Evolutionary conservation across 805 yeast genomes (phyloP), one percentile per base, ranked within the genome.

Genomic region (Millerozyma acaciae): DNA sequence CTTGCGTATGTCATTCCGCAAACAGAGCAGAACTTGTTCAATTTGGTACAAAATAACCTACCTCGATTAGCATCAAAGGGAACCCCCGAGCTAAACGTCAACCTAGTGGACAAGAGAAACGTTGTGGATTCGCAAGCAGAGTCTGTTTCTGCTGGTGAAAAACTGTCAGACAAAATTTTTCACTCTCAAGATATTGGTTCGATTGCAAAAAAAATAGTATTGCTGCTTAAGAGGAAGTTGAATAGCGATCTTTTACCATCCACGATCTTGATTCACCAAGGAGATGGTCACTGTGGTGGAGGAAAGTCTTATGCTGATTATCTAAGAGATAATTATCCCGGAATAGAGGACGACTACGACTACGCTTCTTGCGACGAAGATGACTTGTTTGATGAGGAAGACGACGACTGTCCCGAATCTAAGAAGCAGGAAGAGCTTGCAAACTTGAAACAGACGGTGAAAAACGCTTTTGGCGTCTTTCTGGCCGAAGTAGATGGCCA

Each of bases 331-430:
- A n/a, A n/a, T n/a, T n/a, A n/a, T n/a, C 7, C 13, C 13, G 26
- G 26, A 6, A 15, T n/a, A 12, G 12, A 10, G 10, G 26, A 23
- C 26, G 26, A 23, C 6, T 7, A 7, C 26, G 6, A 12, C 13
- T 23, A 23, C 26, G 26, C 10, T n/a, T n/a, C 13, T 12, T 23
- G 26, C 13, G 12, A 23, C 26, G 26, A 23, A 23, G 26, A 7
- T 7, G 26, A 23, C 13, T 7, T 23, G 10, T 23, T 23, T 15
- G 22, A 8, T 20, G 22, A 20, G 8, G 10, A 8, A 20, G 26
- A 23, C 12, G 26, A 23, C 26, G 7, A 6, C 7, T n/a, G 13
- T n/a, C 7, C 7, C 7, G 12, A 7, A 7, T 7, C 13, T n/a
- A n/a, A 15, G 7, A 23, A 23, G 26, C 13, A 7, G 6, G 26